Evolutionary conservation across 805 yeast species (phyloP), one percentile per base, ranked within the genome.

Genomic region (Candida loeiensis): DNA sequence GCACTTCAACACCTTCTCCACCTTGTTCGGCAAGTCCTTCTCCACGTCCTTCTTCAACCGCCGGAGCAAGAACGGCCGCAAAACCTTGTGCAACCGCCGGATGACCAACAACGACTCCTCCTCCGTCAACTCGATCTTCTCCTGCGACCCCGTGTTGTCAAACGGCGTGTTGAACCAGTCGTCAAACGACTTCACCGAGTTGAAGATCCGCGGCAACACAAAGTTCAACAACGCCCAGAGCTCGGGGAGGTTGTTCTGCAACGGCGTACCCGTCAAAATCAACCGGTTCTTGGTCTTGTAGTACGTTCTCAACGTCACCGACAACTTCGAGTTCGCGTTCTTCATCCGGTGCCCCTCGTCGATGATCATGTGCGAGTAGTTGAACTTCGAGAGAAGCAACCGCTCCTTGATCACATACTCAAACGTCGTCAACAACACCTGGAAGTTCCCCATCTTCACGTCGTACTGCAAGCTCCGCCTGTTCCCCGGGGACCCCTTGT

Each of bases 281-380:
- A 85, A 72, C 64, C 95, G 72, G 56, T 85, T 79, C 56, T 82
- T 81, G 1, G 93, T 82, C 48, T 76, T 81, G 53, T 86, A 85
- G 53, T 78, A 83, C 40, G 74, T 78, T 25, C 82, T 78, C 49
- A 85, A 76, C 0, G 93, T 85, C 40, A 69, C 69, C 0, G 91
- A 82, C 41, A 85, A 65, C 55, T 85, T 85, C 2, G 91, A 83
- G 42, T 77, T 76, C 2, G 89, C 71, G 55, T 85, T 85, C 57
- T 85, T 85, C 89, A 85, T 82, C 64, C 95, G 73, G 61, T 85
- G 95, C 61, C 95, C 95, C 71, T 85, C 95, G 69, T 85, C 95
- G 49, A 85, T 85, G 48, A 85, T 84, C 91, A 85, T 85, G 59
- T 86, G 91, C 30, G 84, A 83, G 80, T 90, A 85, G 47, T 76